Base-by-base conservation (phyloP, 2,329 filamentous ascomycete species). In the Trichoderma koningiopsis region DNA sequence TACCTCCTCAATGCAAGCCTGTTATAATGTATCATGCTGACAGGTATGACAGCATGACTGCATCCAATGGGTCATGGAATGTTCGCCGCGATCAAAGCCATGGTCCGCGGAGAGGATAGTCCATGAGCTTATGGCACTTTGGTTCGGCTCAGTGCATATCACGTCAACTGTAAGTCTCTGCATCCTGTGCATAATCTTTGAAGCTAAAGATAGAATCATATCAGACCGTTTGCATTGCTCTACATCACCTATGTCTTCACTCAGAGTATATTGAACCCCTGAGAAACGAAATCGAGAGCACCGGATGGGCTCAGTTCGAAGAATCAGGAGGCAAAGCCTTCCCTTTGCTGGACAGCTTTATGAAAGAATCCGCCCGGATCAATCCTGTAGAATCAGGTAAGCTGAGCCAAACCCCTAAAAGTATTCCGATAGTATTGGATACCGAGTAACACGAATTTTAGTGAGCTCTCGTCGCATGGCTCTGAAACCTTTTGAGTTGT, bases 391-490 rank as follows among this genome's bases (percentile, higher is more conserved):
- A 64, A 14, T 64, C 61, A 40, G 61, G 61, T 64, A 43, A 43
- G 49, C 2, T 0, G 1, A 5, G 29, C 5, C 6, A 7, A 4
- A 19, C 8, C 14, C 19, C 11, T 8, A 13, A 19, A 2, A 16
- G 2, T 13, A 37, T 35, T 8, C 5, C n/a, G 22, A 33, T 5
- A n/a, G 16, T 19, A n/a, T 37, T 22, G 49, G 40, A 64, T 5
- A 37, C 29, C 0, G 7, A 40, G 3, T 64, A 24, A 64, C 22
- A 29, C 14, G 3, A 5, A 37, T 64, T 29, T 6, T 19, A 64
- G 61, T 64, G 19, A 64, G 61, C 49, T 64, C 61, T 29, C 61
- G 61, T n/a, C 61, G 61, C 49, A 64, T 64, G 60, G 60, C 60
- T n/a, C 60, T 64, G 10, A 55, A 64, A 24, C 49, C 61, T 22